Evolutionary conservation across 129 eudicot species (phyloP).

Genomic region (Chrysanthemum seticuspe): DNA sequence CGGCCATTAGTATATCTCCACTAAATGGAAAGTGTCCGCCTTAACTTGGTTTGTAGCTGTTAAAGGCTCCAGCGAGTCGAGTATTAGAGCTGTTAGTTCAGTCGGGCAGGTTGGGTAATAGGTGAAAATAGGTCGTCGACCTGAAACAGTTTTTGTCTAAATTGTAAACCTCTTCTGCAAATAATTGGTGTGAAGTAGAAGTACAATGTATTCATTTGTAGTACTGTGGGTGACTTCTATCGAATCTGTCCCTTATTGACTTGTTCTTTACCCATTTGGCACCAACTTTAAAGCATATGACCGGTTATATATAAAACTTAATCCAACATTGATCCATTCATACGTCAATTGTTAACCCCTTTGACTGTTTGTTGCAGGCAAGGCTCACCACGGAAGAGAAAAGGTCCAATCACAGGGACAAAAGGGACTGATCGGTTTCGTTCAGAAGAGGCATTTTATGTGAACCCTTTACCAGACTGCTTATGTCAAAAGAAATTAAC

Average conservation of each 20-base stretch:
- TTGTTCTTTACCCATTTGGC: no score
- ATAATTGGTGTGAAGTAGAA: no score
- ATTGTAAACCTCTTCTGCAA: no score
- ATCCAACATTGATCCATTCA: background rate
- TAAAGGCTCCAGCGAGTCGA: background rate
- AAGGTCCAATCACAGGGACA: conserved; percentile 93
- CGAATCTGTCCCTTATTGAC: no score
- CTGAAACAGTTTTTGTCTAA: no score
- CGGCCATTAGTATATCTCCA: background rate
- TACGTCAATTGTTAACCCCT: background rate
- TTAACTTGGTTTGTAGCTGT: conserved; percentile 9
- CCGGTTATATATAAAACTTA: background rate
- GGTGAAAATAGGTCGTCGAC: background rate
- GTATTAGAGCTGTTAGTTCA: background rate
- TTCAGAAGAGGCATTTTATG: conserved; percentile 93
- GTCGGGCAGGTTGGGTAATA: background rate
- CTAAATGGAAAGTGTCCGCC: background rate
- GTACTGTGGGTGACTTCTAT: no score
- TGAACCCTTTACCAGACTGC: conserved; percentile 93
- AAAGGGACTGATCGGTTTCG: conserved; percentile 94
- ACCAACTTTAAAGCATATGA: background rate
- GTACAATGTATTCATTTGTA: no score
- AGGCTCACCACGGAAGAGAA: conserved; percentile 90
- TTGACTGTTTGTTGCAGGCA: conserved; percentile 50
- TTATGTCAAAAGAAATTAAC: conserved; percentile 57